Evolutionary conservation across 2,329 filamentous ascomycete species (phyloP), one percentile per base, ranked within the genome.

Genomic region (Sodiomyces alkalinus): DNA sequence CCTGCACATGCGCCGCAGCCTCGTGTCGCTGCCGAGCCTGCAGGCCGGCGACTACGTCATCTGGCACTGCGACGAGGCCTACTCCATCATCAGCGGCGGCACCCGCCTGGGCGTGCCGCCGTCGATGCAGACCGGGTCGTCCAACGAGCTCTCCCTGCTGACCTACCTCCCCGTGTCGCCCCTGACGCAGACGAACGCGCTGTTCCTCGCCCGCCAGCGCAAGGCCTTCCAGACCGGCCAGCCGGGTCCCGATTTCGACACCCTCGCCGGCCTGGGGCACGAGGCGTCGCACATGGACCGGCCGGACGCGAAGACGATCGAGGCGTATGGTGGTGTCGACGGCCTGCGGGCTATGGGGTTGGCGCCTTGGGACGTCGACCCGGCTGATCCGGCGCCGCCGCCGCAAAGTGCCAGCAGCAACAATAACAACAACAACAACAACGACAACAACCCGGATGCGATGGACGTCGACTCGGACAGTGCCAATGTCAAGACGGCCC

Each of bases 281-380:
- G 65, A 70, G 41, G 62, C 64, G 13, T 55, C 60, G n/a, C 57
- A 60, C 34, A 52, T 56, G 9, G 54, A 55, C 0, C 52, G 63
- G 0, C 55, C 62, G 2, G 58, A 57, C 13, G 62, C 66, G 41
- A 56, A 55, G 19, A 64, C 67, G 30, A 66, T 70, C 36, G 56
- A 53, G 9, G 54, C 57, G 23, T 54, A 62, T 2, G 64, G 64
- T 8, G 64, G 64, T 2, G 49, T 57, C 3, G 58, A 59, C 6
- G 66, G 53, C 0, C 43, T 72, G 30, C 57, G 60, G 37, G 65
- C 66, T n/a, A 72, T 73, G 66, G 68, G 68, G 0, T 49, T 73
- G 2, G 57, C 56, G 20, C 62, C 61, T 3, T 70, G 64, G 56
- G 57, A 52, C 26, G 39, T 56, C 4, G 46, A 56, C 36, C 35